Evolutionary conservation across 192 early-diverging fungal species (phyloP), one percentile per base, ranked within the genome.

Genomic region (Podochytrium sp.): DNA sequence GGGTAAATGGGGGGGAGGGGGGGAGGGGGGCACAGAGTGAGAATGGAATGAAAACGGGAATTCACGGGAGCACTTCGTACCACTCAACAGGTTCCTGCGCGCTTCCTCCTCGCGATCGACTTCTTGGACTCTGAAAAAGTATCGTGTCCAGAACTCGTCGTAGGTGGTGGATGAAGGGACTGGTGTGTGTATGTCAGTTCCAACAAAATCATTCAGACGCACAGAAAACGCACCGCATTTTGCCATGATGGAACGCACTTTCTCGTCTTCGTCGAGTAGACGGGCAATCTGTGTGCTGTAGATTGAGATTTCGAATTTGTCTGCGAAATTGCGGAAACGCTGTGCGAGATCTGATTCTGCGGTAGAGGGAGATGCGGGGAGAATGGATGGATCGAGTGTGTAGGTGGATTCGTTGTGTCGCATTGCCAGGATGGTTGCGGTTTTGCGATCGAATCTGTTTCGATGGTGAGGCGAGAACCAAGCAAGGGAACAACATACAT

Each of bases 91-190:
- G 58, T 59, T 40, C 43, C 71, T 81, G 6, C 82, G 50, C n/a
- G 61, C 55, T 38, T 74, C 77, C 37, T 85, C 83, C 61, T 82
- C 74, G 14, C 78, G 59, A 12, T 85, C 80, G 0, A 85, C 41
- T 64, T 85, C 78, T 1, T 35, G 30, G 1, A 82, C 69, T 14
- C 61, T 43, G 58, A 78, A 85, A 67, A 78, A 82, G 64, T 85
- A 85, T 2, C 83, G 75, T 12, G 62, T 56, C 83, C 83, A 85
- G 53, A 85, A 85, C 12, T 68, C 71, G 2, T 77, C 69, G 30
- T 80, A 62, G 2, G 76, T 66, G 4, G 79, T 64, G 16, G 67
- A 20, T 5, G 55, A 52, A 0, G 83, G 83, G 10, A 82, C 83
- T 81, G 55, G 12, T 34, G 20, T 37, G 34, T 40, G 5, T 42